Evolutionary conservation across 2,329 filamentous ascomycete genomes (phyloP).

Genomic region (Beauveria australis): DNA sequence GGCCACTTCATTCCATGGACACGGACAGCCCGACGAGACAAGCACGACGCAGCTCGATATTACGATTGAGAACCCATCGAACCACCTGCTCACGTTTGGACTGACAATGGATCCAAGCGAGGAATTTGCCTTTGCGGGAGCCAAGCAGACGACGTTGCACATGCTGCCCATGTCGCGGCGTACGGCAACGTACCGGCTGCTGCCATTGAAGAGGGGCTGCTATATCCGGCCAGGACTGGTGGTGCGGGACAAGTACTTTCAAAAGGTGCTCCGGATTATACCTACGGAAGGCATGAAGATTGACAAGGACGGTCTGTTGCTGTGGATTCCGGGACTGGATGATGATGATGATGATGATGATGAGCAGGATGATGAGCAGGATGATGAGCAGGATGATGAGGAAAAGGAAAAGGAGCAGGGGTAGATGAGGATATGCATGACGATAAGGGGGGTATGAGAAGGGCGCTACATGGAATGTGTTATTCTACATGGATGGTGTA

Average conservation of each 20-base stretch:
- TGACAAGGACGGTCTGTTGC: constrained; percentile 54
- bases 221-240: constrained; percentile 68
- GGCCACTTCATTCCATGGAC: constrained; percentile 42
- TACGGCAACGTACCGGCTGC: constrained; percentile 62
- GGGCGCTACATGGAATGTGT: not conserved
- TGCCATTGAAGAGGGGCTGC: constrained; percentile 55
- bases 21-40: constrained; percentile 27
- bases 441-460: not conserved
- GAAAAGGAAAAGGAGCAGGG: constrained; percentile 11
- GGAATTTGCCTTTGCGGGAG: constrained; percentile 84
- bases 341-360: constrained; percentile 20
- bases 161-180: constrained; percentile 74
- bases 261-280: constrained; percentile 76
- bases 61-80: constrained; percentile 87
- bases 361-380: too few species aligned
- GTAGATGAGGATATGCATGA: not conserved
- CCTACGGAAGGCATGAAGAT: constrained; percentile 65
- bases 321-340: constrained; percentile 46
- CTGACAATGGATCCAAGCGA: constrained; percentile 87
- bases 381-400: constrained; percentile 6
- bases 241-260: constrained; percentile 85
- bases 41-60: constrained; percentile 40
- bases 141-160: constrained; percentile 73
- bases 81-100: constrained; percentile 90
- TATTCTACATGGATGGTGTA: not conserved